These are phyloP conservation scores for Cyclotella sp. DNA, from an alignment of 108 stramenopile species.

Conservation along the genomic window DNA sequence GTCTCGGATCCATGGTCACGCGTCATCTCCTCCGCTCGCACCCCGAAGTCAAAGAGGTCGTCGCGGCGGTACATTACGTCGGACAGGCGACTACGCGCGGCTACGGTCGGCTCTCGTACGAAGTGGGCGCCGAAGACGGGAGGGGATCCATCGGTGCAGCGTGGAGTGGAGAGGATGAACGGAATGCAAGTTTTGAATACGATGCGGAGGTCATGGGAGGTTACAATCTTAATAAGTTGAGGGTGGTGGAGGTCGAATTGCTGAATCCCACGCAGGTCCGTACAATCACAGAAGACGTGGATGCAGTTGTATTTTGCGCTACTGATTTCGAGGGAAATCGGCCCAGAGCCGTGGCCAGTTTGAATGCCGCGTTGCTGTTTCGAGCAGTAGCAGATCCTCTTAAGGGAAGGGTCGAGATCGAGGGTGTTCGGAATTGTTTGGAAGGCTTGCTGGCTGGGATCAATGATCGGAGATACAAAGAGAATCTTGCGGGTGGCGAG, in stretches of 20 bases:
- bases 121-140: conserved; percentile 87
- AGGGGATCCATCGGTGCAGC: conserved; percentile 70
- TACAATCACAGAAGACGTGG: conserved; percentile 74
- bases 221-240: conserved; percentile 81
- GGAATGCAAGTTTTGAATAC: conserved; percentile 71
- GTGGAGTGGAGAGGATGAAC: conserved; percentile 70
- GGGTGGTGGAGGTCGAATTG: conserved; percentile 82
- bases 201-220: conserved; percentile 64
- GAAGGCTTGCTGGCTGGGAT: conserved; percentile 49
- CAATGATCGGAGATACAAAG: conserved; percentile 46
- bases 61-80: conserved; percentile 82
- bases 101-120: conserved; percentile 84
- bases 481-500: conserved; percentile 1
- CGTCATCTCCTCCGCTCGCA: conserved; percentile 69
- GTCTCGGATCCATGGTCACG: conserved; percentile 82
- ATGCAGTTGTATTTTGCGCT: conserved; percentile 83
- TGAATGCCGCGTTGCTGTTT: conserved; percentile 83
- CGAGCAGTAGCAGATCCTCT: conserved; percentile 76
- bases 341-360: conserved; percentile 69
- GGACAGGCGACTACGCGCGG: conserved; percentile 75
- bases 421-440: conserved; percentile 80
- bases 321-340: conserved; percentile 84
- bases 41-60: conserved; percentile 71
- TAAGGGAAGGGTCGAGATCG: conserved; percentile 87
- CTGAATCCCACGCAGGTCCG: conserved; percentile 79